Evolutionary conservation across 176 grass and related monocot species (phyloP).

Genomic region (Paspalum notatum): DNA sequence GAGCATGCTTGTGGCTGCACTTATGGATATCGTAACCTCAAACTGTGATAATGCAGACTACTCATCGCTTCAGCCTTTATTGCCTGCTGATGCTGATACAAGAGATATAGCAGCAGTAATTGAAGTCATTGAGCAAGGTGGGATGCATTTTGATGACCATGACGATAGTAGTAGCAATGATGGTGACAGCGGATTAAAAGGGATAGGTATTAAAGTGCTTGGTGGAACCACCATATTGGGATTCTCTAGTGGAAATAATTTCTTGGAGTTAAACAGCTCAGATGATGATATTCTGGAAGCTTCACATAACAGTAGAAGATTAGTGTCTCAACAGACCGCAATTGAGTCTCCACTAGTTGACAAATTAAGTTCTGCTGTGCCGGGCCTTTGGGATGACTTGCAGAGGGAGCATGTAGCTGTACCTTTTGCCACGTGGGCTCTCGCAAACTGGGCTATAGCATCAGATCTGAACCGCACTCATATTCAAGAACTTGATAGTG

Average conservation of each 20-base stretch:
- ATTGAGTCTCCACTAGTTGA: slow-evolving; percentile 39
- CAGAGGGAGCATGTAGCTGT: slow-evolving; percentile 98
- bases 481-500: slow-evolving; percentile 93
- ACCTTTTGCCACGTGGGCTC: slow-evolving; percentile 97
- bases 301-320: slow-evolving; percentile 20
- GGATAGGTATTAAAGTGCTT: slow-evolving; percentile 92
- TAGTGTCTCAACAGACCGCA: slow-evolving; percentile 36
- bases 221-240: slow-evolving; percentile 97
- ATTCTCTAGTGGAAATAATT: slow-evolving; percentile 57
- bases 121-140: slow-evolving; percentile 93
- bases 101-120: slow-evolving; percentile 86
- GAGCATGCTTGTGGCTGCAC: slow-evolving; percentile 97
- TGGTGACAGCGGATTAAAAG: slow-evolving; percentile 72
- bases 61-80: slow-evolving; percentile 67
- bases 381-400: slow-evolving; percentile 96
- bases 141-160: slow-evolving; percentile 77
- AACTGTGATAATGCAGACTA: slow-evolving; percentile 80
- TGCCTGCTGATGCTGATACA: slow-evolving; percentile 71
- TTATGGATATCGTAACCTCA: slow-evolving; percentile 96
- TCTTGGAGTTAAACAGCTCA: slow-evolving; percentile 46
- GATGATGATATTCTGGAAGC: slow-evolving; percentile 34
- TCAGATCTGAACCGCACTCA: slow-evolving; percentile 75
- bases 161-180: slow-evolving; percentile 56
- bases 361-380: slow-evolving; percentile 55
- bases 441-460: slow-evolving; percentile 96